These are phyloP conservation scores for Pulveroboletus sp. DNA, from an alignment of 768 basidiomycete genomes.

Conservation along the genomic window DNA sequence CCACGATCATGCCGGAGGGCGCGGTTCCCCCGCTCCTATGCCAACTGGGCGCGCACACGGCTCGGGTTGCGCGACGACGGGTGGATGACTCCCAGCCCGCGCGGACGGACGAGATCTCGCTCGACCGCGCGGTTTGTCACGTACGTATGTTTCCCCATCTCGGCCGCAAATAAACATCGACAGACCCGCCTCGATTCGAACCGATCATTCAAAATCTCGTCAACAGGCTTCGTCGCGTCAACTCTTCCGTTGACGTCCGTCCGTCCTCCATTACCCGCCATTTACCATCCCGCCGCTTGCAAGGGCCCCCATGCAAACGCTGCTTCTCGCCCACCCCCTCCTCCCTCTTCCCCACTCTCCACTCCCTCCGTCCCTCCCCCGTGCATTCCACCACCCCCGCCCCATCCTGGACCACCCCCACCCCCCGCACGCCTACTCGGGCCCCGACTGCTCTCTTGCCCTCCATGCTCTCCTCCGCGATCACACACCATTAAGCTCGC, in stretches of 20 bases:
- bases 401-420: slow-evolving; percentile 36
- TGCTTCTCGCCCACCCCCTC: slow-evolving; percentile 23
- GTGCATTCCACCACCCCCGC: slow-evolving; percentile 21
- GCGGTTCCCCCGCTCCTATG: slow-evolving; percentile 4
- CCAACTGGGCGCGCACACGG: neutral
- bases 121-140: slow-evolving; percentile 16
- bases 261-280: slow-evolving; percentile 11
- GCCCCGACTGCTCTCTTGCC: slow-evolving; percentile 31
- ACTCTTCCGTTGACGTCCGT: slow-evolving; percentile 10
- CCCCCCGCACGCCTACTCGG: slow-evolving; percentile 30
- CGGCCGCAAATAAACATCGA: slow-evolving; percentile 28
- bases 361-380: neutral
- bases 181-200: slow-evolving; percentile 20
- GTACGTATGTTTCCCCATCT: slow-evolving; percentile 23
- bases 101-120: slow-evolving; percentile 5
- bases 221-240: slow-evolving; percentile 13
- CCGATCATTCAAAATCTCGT: slow-evolving; percentile 26
- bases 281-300: slow-evolving; percentile 17
- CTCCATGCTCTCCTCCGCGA: slow-evolving; percentile 26
- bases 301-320: slow-evolving; percentile 24
- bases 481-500: slow-evolving; percentile 23
- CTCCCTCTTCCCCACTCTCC: slow-evolving; percentile 5
- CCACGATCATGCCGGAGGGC: neutral
- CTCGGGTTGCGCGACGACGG: neutral
- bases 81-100: neutral